These are phyloP conservation scores for Ophiocordyceps camponoti-leonardi DNA, from an alignment of 2,329 filamentous ascomycete genomes.

Conservation along the genomic window DNA sequence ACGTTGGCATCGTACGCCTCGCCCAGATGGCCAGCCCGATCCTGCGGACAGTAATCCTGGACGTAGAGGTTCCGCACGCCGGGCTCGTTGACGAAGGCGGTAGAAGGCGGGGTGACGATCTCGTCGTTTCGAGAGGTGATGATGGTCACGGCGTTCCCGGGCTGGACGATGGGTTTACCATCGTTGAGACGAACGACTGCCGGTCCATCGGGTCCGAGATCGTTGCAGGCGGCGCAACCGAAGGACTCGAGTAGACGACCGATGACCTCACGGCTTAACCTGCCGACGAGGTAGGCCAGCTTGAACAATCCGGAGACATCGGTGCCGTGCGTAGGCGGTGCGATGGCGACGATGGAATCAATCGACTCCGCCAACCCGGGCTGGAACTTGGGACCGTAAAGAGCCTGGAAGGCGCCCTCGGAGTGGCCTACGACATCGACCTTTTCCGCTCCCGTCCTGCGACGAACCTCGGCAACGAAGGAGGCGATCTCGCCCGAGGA, in stretches of 20 bases:
- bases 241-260: neutral
- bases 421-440: slow-evolving; percentile 8
- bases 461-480: slow-evolving; percentile 5
- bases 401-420: slow-evolving; percentile 7
- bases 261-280: neutral
- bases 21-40: slow-evolving; percentile 4
- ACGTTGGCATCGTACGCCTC: slow-evolving; percentile 4
- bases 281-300: slow-evolving; percentile 2
- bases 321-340: slow-evolving; percentile 8
- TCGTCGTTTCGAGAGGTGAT: slow-evolving; percentile 3
- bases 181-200: slow-evolving; percentile 3
- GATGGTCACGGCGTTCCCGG: slow-evolving; percentile 3
- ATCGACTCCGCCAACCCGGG: slow-evolving; percentile 3
- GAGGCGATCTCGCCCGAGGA: slow-evolving; percentile 6
- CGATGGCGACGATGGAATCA: slow-evolving; percentile 6
- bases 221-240: slow-evolving; percentile 4
- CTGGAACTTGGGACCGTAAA: slow-evolving; percentile 7
- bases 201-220: slow-evolving; percentile 2
- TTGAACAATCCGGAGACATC: slow-evolving; percentile 4
- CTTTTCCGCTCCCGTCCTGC: slow-evolving; percentile 5
- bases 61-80: slow-evolving; percentile 5
- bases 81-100: slow-evolving; percentile 5
- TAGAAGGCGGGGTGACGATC: slow-evolving; percentile 3
- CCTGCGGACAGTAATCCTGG: slow-evolving; percentile 5
- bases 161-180: slow-evolving; percentile 5